Evolutionary conservation across 306 rosid genomes (phyloP).

Genomic region (Crotalaria pallida): DNA sequence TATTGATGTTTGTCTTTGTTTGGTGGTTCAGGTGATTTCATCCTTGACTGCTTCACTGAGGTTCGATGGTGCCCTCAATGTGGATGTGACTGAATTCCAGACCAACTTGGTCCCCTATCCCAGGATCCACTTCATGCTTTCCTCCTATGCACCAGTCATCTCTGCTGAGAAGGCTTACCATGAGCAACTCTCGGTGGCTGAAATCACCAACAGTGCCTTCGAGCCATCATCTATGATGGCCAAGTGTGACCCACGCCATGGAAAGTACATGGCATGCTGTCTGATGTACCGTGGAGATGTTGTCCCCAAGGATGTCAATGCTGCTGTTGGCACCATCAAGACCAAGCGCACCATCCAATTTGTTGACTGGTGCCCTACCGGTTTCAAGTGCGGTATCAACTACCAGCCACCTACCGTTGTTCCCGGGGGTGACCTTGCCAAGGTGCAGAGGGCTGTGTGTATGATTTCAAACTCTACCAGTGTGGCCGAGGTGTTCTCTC

Average conservation of each 20-base stretch:
- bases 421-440: constrained; percentile 93
- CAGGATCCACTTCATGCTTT: constrained; percentile 94
- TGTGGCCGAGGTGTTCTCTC: constrained; percentile 86
- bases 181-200: constrained; percentile 88
- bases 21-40: constrained; percentile 59
- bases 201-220: constrained; percentile 87
- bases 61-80: constrained; percentile 87
- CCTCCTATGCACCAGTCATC: constrained; percentile 89
- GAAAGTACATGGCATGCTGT: constrained; percentile 95
- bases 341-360: constrained; percentile 91
- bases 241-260: constrained; percentile 92
- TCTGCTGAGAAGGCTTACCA: constrained; percentile 86
- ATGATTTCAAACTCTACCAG: constrained; percentile 93
- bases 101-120: constrained; percentile 94
- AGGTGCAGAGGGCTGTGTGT: constrained; percentile 91
- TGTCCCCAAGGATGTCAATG: constrained; percentile 89
- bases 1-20: background rate
- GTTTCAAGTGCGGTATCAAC: constrained; percentile 92
- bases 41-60: constrained; percentile 86
- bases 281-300: constrained; percentile 96
- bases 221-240: constrained; percentile 99
- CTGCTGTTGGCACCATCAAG: constrained; percentile 84
- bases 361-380: constrained; percentile 97
- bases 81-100: constrained; percentile 90
- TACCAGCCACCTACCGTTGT: constrained; percentile 94